Evolutionary conservation across 495 filamentous ascomycete species (phyloP), one percentile per base, ranked within the genome.

Genomic region (Paragyromitra xinjiangensis): DNA sequence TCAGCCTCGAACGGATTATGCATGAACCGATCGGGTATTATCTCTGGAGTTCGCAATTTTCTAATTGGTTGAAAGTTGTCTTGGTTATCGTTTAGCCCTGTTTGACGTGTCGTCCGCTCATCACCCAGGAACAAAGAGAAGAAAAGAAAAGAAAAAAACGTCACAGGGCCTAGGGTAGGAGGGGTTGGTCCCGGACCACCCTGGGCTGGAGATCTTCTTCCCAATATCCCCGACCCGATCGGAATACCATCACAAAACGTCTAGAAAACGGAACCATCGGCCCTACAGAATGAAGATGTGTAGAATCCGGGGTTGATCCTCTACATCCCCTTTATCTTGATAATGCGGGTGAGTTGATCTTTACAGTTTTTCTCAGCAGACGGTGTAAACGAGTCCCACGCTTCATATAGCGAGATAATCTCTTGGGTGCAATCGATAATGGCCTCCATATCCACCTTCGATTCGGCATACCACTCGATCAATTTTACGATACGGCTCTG

Each of bases 391-490:
- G 90, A 87, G 82, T 99, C 95, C 87, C 94, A 93, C 42, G 93
- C 88, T 83, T 97, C 94, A 84, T 98, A 99, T 74, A 99, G 88
- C 3, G 94, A 96, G 53, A 99, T 93, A 64, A 98, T 88, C 85
- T 98, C 96, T 84, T 99, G 95, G 0, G 92, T 94, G 83, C 92
- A 95, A 81, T 98, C 95, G 56, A 97, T 91, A 81, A 97, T 91
- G 24, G 90, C 93, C 84, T 92, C 92, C 82, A 98, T 93, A 82
- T 98, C 95, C 42, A 98, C 89, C 77, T 91, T 92, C 80, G 93
- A 96, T 81, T 98, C 94, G 4, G 95, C 94, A 64, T 98, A 89
- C 92, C 94, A 99, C 51, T 86, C 87, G 2, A 93, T 87, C 64
- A 97, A 88, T 71, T 90, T 91, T 79, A 92, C 90, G 16, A 96